These are phyloP conservation scores for Psilocybe sp. DNA, from an alignment of 768 basidiomycete species.

Conservation along the genomic window DNA sequence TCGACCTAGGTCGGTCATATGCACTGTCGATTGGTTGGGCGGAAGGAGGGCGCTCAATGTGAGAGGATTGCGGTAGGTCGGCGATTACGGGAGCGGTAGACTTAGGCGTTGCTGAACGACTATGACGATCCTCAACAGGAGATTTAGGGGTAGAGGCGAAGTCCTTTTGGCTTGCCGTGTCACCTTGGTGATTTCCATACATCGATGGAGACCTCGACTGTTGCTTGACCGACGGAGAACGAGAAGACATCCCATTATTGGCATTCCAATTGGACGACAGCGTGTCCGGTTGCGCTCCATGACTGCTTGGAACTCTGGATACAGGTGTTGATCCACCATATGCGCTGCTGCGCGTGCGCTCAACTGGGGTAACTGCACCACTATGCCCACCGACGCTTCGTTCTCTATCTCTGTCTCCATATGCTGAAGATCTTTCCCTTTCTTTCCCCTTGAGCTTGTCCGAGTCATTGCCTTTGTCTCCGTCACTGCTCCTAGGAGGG, in stretches of 20 bases:
- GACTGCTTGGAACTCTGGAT: conserved; percentile 10
- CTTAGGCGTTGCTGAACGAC: neutral
- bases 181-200: conserved; percentile 4
- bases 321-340: conserved; percentile 11
- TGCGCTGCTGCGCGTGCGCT: conserved; percentile 8
- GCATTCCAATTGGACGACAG: conserved; percentile 12
- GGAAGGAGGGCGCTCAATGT: too few species aligned
- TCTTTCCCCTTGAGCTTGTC: conserved; percentile 23
- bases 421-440: conserved; percentile 16
- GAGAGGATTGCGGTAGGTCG: too few species aligned
- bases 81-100: neutral
- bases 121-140: conserved; percentile 8
- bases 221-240: conserved; percentile 17
- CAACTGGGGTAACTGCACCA: conserved; percentile 11
- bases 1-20: conserved; percentile 12
- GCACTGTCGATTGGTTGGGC: too few species aligned
- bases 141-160: neutral
- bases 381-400: conserved; percentile 10
- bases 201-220: conserved; percentile 16
- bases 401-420: conserved; percentile 26
- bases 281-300: conserved; percentile 10
- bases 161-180: too few species aligned
- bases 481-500: conserved; percentile 13
- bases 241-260: conserved; percentile 10
- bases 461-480: conserved; percentile 19